Percentiles rank a stretch among this genome's conserved stretches.
phyloP scores from a whole-genome alignment of 1,139 yeast genomes.

The Candida tropicalis region DNA sequence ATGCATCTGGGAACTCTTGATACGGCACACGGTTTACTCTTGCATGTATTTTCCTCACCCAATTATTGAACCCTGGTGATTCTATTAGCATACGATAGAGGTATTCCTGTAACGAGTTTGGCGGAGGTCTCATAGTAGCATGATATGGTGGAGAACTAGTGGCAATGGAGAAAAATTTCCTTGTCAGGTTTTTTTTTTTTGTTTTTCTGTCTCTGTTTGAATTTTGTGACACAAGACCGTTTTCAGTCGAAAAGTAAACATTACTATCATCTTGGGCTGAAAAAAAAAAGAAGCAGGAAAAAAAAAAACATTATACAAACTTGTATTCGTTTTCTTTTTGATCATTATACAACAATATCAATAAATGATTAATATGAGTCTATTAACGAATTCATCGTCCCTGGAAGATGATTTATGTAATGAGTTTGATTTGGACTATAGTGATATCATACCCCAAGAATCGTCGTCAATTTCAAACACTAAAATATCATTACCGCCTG shows the following conservation, averaged over 20 bases:
- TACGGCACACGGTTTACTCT: constrained; percentile 61
- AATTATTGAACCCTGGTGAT: constrained; percentile 66
- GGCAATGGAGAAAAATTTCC: no score
- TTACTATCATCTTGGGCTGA: not conserved
- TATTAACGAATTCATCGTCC: not conserved
- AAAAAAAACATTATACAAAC: constrained; percentile 4
- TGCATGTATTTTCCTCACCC: constrained; percentile 68
- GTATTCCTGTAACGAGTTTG: constrained; percentile 50
- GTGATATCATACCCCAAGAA: constrained; percentile 22
- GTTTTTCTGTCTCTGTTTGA: not conserved
- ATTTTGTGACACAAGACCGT: not conserved
- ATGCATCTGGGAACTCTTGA: constrained; percentile 19
- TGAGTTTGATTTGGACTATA: constrained; percentile 30
- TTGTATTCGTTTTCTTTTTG: not conserved
- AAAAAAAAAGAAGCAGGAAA: not conserved
- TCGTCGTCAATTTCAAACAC: constrained; percentile 2
- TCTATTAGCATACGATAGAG: constrained; percentile 51
- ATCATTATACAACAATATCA: not conserved
- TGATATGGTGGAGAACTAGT: not conserved
- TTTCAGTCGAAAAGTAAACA: constrained; percentile 3
- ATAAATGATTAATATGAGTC: no score
- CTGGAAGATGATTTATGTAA: constrained; percentile 11
- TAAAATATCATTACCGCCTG: constrained; percentile 18
- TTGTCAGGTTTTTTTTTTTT: no score
- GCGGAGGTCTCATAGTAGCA: constrained; percentile 25